These are phyloP conservation scores for Backusella westeae DNA, from an alignment of 192 early-diverging fungal species.

Conservation along the genomic window DNA sequence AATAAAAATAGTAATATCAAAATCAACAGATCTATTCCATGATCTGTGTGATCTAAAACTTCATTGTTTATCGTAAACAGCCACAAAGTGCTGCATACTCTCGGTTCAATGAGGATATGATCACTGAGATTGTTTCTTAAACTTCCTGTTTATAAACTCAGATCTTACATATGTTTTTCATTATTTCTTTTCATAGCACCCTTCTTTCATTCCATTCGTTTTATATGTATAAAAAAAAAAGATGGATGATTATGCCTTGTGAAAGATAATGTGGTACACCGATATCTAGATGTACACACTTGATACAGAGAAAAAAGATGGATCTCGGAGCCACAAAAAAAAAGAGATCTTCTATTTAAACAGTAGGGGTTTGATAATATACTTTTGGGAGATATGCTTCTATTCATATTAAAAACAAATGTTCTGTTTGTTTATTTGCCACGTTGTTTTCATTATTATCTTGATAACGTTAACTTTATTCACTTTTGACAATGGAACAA, in stretches of 20 bases:
- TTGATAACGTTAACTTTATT: neutral
- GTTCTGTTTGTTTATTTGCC: neutral
- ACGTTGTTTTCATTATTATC: neutral
- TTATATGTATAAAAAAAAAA: neutral
- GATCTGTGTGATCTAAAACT: too few relatives aligned
- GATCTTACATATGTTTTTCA: neutral
- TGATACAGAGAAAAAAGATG: neutral
- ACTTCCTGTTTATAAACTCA: neutral
- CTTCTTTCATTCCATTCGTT: neutral
- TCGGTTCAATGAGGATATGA: neutral
- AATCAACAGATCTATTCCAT: too few relatives aligned
- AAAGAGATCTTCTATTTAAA: neutral
- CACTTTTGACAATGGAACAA: too few relatives aligned
- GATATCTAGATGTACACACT: neutral
- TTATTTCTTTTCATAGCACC: neutral
- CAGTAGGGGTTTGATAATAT: neutral
- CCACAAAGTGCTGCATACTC: neutral
- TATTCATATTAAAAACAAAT: neutral
- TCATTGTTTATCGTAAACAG: too few relatives aligned
- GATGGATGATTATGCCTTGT: neutral
- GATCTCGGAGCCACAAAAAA: slow-evolving; percentile 1
- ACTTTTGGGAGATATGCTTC: neutral
- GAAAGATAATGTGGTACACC: neutral
- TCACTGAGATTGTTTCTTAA: neutral
- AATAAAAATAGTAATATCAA: too few relatives aligned